These are phyloP conservation scores for Ceratocystis papillata DNA, from an alignment of 2,329 filamentous ascomycete genomes.

Conservation along the genomic window DNA sequence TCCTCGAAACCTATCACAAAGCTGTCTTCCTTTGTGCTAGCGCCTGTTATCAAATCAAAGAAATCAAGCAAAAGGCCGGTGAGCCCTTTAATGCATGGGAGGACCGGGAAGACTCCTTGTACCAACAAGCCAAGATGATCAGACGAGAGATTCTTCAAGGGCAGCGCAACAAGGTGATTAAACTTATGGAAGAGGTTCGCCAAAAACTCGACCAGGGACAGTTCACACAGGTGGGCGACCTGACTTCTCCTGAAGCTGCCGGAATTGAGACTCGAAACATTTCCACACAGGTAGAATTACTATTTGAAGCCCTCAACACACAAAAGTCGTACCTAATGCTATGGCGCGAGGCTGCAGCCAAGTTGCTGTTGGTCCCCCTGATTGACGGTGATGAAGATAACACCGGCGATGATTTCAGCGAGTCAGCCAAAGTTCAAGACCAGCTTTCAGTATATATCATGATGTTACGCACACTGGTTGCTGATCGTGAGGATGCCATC, in stretches of 20 bases:
- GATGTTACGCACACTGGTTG: slow-evolving; percentile 60
- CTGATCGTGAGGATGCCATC: slow-evolving; percentile 66
- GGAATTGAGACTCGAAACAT: background rate
- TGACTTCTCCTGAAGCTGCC: background rate
- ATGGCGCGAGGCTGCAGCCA: background rate
- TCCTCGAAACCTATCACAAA: slow-evolving; percentile 70
- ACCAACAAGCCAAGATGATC: background rate
- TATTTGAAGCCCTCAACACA: background rate
- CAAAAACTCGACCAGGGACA: background rate
- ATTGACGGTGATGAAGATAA: slow-evolving; percentile 76
- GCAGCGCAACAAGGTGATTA: background rate
- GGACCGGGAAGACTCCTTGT: slow-evolving; percentile 39
- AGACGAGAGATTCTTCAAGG: background rate
- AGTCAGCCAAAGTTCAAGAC: slow-evolving; percentile 78
- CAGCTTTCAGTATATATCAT: slow-evolving; percentile 80
- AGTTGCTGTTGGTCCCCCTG: slow-evolving; percentile 41
- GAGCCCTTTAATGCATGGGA: background rate
- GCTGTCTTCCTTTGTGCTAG: slow-evolving; percentile 79
- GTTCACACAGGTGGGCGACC: background rate
- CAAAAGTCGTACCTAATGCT: background rate
- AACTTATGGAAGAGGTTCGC: background rate
- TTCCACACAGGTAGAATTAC: background rate
- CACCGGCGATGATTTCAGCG: slow-evolving; percentile 82
- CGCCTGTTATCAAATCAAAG: slow-evolving; percentile 72
- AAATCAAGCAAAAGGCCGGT: slow-evolving; percentile 50